phyloP scores from a whole-genome alignment of 768 basidiomycete species.

The Suillus subaureus region DNA sequence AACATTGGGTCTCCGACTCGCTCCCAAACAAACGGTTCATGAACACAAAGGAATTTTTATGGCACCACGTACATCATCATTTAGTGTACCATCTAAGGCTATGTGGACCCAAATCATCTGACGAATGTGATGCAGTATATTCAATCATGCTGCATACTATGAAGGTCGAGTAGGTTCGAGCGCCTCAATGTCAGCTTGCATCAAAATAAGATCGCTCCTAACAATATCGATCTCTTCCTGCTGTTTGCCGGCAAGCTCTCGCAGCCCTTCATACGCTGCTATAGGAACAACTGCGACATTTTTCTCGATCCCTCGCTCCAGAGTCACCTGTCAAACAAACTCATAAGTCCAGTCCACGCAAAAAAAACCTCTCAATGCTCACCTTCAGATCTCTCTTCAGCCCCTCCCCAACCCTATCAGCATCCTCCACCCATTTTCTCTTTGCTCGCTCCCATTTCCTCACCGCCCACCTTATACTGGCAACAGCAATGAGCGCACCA shows the following conservation, averaged over 20 bases:
- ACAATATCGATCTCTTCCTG: constrained; percentile 48
- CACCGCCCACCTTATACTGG: constrained; percentile 62
- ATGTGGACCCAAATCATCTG: constrained; percentile 14
- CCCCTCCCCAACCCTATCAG: constrained; percentile 60
- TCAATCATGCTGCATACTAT: not conserved
- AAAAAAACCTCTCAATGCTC: constrained; percentile 20
- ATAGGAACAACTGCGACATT: constrained; percentile 56
- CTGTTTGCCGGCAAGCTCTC: constrained; percentile 41
- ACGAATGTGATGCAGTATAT: not conserved
- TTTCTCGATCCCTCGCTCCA: constrained; percentile 50
- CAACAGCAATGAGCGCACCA: constrained; percentile 52
- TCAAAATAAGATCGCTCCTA: constrained; percentile 34
- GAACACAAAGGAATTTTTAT: constrained; percentile 21
- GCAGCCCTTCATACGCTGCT: constrained; percentile 49
- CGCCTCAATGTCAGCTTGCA: constrained; percentile 2
- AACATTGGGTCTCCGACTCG: not conserved
- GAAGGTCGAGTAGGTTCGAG: not conserved
- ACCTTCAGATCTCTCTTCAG: constrained; percentile 68
- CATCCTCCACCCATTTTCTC: constrained; percentile 68
- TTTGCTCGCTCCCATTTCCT: constrained; percentile 72
- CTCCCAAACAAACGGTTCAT: constrained; percentile 10
- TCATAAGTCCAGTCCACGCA: constrained; percentile 1
- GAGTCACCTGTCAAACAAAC: constrained; percentile 38
- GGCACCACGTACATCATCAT: constrained; percentile 30
- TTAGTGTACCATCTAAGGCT: constrained; percentile 18